Base-by-base conservation (phyloP, 352 stramenopile genomes). In the Halophytophthora batemanensis region DNA sequence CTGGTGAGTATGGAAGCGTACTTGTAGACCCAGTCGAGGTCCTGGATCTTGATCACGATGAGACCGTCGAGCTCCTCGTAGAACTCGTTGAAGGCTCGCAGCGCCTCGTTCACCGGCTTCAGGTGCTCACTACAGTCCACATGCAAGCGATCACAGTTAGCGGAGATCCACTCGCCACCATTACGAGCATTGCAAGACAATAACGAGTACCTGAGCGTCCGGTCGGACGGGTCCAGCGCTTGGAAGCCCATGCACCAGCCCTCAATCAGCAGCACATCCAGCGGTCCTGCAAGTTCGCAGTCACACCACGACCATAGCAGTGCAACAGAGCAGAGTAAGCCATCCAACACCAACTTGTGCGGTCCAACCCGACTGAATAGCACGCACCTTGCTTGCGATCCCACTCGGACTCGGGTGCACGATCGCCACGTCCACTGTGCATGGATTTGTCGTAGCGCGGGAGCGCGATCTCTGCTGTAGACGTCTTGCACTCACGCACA, bases 231-330 rank as follows among this genome's bases (percentile, higher is more conserved):
- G 5, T 75, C 50, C 1, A 83, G 53, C 1, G 86, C 69, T 56
- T 85, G 67, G 51, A 95, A 94, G 15, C 82, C 82, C 56, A 93
- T 77, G 55, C 78, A 93, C 86, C 86, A 95, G 19, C 86, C 86
- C 59, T 95, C 86, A 28, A 95, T 72, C 17, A 95, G 45, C 33
- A 95, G 48, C 23, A 95, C 77, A 34, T 95, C 86, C 37, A 93
- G 54, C 13, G 81, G 80, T 12, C 75, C 85, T 91, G 40, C 15
- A 58, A n/a, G n/a, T n/a, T n/a, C n/a, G n/a, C n/a, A n/a, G n/a
- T n/a, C n/a, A n/a, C n/a, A n/a, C n/a, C n/a, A n/a, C 23, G 12
- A 45, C 36, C 14, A 15, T 47, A 45, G 1, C 8, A 5, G n/a
- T 14, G 43, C 5, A 34, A 56, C n/a, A 45, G 18, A 29, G 28